Evolutionary conservation across 306 rosid genomes (phyloP), one percentile per base, ranked within the genome.

Genomic region (Gynostemma pentaphyllum): DNA sequence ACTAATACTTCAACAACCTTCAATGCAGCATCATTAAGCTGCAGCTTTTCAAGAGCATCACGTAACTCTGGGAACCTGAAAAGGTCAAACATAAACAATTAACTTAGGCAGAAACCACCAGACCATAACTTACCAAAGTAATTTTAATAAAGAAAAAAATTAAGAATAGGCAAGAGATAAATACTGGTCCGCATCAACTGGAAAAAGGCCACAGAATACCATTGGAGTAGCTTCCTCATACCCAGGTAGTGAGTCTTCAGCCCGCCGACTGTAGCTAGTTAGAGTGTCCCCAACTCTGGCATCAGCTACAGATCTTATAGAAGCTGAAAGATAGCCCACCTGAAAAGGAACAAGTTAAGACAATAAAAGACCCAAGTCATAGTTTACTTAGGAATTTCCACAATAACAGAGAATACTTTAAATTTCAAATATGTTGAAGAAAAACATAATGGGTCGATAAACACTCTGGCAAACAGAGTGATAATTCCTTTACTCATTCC

Each of bases 171-270:
- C 53, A 67, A 64, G 45, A 68, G 79, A 74, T 81, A 65, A 83
- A 18, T 85, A 88, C 96, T 91, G 89, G 81, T 91, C 98, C 37
- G 98, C 96, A 68, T 91, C 98, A 74, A 91, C 95, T 30, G 96
- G 98, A 74, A 91, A 88, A 68, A 91, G 71, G 87, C 98, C 98
- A 55, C 98, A 85, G 68, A 91, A 87, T 82, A 91, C 98, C 96
- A 87, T 85, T 4, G 95, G 98, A 41, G 96, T 88, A 45, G 86
- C 96, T 78, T 87, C 92, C 80, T 87, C 89, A 15, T 87, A 91
- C 61, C 97, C 96, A 57, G 97, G 96, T 46, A 91, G 85, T 7
- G 85, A 83, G n/a, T 46, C 76, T 57, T 77, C 92, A 0, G 97
- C 97, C 81, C 68, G 77, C 68, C 86, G 78, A 9, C 74, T 44